These are phyloP conservation scores for Ceratocystis albifundus DNA, from an alignment of 2,329 filamentous ascomycete species.

Conservation along the genomic window DNA sequence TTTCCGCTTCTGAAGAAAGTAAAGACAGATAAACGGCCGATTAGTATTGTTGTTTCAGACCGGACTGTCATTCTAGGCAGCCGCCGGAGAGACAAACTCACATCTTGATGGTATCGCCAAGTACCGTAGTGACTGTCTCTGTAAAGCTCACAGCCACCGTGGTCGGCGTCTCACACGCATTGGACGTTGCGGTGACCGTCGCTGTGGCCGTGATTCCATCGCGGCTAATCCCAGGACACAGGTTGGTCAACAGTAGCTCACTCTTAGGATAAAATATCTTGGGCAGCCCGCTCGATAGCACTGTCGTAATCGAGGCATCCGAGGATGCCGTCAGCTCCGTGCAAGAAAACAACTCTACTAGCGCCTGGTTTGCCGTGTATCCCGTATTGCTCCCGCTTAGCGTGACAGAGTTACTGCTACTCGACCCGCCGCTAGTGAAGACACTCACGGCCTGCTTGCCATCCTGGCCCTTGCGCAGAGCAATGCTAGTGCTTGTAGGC, in stretches of 20 bases:
- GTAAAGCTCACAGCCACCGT: constrained; percentile 36
- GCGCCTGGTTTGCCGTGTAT: constrained; percentile 20
- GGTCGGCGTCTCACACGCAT: constrained; percentile 28
- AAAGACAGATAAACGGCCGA: background rate
- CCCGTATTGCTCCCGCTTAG: constrained; percentile 21
- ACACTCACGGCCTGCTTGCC: constrained; percentile 23
- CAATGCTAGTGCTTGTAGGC: constrained; percentile 21
- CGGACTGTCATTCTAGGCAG: background rate
- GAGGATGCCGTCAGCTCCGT: constrained; percentile 19
- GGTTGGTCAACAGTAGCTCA: constrained; percentile 16
- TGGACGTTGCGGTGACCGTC: constrained; percentile 7
- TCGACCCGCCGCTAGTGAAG: constrained; percentile 23
- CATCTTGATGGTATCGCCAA: constrained; percentile 40
- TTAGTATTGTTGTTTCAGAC: background rate
- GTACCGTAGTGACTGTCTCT: constrained; percentile 35
- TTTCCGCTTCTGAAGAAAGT: constrained; percentile 24
- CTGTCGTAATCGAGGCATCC: constrained; percentile 21
- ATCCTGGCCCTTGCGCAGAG: constrained; percentile 20
- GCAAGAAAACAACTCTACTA: constrained; percentile 23
- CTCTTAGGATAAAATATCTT: constrained; percentile 23
- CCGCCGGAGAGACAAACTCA: constrained; percentile 29
- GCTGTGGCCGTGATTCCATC: background rate
- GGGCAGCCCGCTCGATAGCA: constrained; percentile 21
- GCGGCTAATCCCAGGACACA: constrained; percentile 18
- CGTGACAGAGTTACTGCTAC: constrained; percentile 21